Percentiles rank a stretch among this genome's conserved stretches.
phyloP scores from a whole-genome alignment of 306 rosid genomes.

The Citrullus amarus region DNA sequence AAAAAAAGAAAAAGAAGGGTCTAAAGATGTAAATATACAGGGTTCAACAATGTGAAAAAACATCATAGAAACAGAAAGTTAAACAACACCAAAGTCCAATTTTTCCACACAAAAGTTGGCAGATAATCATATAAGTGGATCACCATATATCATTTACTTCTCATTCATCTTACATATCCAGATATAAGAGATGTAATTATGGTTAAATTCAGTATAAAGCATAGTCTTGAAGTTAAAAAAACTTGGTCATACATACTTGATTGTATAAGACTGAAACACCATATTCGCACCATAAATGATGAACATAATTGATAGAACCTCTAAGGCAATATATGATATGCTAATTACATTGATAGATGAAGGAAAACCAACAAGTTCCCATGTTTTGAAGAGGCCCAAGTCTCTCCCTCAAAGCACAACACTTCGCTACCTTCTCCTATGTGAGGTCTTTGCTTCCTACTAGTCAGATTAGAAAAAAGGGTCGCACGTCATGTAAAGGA shows the following conservation, averaged over 20 bases:
- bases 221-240: neutral
- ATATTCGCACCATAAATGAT: neutral
- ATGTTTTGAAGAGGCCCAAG: neutral
- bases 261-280: neutral
- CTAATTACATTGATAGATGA: neutral
- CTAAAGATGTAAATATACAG: neutral
- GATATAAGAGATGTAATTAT: neutral
- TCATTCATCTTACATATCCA: neutral
- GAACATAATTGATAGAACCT: neutral
- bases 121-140: neutral
- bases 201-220: neutral
- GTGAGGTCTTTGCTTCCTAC: neutral
- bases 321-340: neutral
- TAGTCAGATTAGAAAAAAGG: neutral
- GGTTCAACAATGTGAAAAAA: conserved; percentile 2
- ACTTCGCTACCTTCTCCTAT: neutral
- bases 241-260: neutral
- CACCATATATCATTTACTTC: neutral
- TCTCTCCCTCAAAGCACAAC: neutral
- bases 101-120: neutral
- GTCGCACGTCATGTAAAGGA: neutral
- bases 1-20: conserved; percentile 14
- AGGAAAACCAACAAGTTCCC: neutral
- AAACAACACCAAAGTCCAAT: neutral
- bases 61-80: neutral